A percentile compares a stretch with the other conserved stretches of the same genome.
These are phyloP conservation scores for Yamadazyma dendronema DNA, from an alignment of 1,139 yeast genomes.

Conservation along the genomic window DNA sequence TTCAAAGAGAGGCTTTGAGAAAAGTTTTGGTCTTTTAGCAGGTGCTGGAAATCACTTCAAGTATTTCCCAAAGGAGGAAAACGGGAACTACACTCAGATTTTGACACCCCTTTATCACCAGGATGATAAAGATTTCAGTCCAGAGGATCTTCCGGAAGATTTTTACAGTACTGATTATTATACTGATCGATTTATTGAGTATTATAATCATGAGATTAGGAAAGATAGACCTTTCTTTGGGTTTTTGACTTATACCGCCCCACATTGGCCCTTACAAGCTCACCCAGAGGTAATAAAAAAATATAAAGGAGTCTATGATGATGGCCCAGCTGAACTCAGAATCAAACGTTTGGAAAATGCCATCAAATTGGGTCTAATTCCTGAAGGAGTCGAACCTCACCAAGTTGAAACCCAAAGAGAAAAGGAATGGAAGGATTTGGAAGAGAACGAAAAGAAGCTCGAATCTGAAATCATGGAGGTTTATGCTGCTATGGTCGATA, in stretches of 20 bases:
- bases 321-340: conserved; percentile 48
- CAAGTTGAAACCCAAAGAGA: conserved; percentile 37
- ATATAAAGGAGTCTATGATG: conserved; percentile 48
- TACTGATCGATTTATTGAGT: conserved; percentile 44
- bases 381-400: conserved; percentile 45
- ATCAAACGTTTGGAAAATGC: conserved; percentile 38
- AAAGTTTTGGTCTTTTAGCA: conserved; percentile 49
- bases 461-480: conserved; percentile 51
- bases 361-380: conserved; percentile 42
- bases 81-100: conserved; percentile 24
- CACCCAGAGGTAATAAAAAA: conserved; percentile 45
- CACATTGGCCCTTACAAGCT: conserved; percentile 65
- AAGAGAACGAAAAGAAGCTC: conserved; percentile 28
- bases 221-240: conserved; percentile 52
- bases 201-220: conserved; percentile 26
- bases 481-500: conserved; percentile 63
- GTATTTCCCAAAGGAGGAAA: conserved; percentile 37
- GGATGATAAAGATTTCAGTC: conserved; percentile 33
- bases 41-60: conserved; percentile 61
- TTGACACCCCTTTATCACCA: conserved; percentile 37
- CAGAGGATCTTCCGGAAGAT: conserved; percentile 42
- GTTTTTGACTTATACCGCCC: conserved; percentile 54
- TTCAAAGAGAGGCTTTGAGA: conserved; percentile 49
- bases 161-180: conserved; percentile 47
- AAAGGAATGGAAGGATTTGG: conserved; percentile 42